These are phyloP conservation scores for Daldinia vernicosa DNA, from an alignment of 495 filamentous ascomycete species.

Conservation along the genomic window DNA sequence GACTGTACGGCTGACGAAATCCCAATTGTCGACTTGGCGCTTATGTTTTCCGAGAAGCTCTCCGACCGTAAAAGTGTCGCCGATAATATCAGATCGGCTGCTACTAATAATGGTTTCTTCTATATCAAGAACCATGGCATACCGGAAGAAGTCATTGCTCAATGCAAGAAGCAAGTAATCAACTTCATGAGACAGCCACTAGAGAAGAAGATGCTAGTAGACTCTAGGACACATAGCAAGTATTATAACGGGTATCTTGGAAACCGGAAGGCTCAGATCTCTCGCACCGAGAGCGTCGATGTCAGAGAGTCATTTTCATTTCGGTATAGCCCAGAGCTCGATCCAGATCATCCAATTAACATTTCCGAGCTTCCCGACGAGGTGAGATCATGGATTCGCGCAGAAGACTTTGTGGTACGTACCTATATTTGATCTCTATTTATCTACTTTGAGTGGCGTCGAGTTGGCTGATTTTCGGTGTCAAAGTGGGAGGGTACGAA, in stretches of 20 bases:
- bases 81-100: constrained; percentile 52
- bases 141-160: constrained; percentile 53
- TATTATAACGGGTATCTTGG: constrained; percentile 47
- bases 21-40: constrained; percentile 61
- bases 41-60: constrained; percentile 51
- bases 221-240: constrained; percentile 43
- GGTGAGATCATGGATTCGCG: constrained; percentile 49
- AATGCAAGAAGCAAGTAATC: constrained; percentile 53
- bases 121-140: constrained; percentile 66
- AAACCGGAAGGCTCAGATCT: constrained; percentile 44
- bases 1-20: constrained; percentile 63
- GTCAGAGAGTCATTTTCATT: constrained; percentile 56
- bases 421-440: constrained; percentile 13
- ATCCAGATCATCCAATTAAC: constrained; percentile 53
- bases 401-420: constrained; percentile 53
- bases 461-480: neutral
- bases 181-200: constrained; percentile 58
- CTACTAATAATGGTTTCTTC: constrained; percentile 63
- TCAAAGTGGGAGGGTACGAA: constrained; percentile 57
- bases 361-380: constrained; percentile 49
- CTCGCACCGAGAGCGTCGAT: constrained; percentile 49
- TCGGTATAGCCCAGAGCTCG: constrained; percentile 57
- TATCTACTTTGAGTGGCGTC: neutral
- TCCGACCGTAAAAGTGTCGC: constrained; percentile 54
- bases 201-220: constrained; percentile 54